Conservation (phyloP, 2,329 filamentous ascomycete species). For the Fusarium sp. region DNA sequence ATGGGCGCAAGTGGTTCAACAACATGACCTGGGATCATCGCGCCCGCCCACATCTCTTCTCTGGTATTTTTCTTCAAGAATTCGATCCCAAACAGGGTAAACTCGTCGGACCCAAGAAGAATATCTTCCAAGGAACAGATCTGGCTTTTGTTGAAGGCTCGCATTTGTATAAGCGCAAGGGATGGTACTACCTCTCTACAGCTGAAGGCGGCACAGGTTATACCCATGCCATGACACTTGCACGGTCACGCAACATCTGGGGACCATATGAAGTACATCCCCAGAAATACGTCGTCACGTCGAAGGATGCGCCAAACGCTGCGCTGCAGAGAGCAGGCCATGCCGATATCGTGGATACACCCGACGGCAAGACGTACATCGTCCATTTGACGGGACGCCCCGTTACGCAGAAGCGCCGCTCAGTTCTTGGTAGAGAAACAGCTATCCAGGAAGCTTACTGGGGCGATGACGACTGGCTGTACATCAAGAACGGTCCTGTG, state of each 20-base stretch:
- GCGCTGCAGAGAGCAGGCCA: slow-evolving; percentile 65
- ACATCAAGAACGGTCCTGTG: slow-evolving; percentile 67
- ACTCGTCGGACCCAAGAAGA: slow-evolving; percentile 66
- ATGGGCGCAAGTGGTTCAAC: slow-evolving; percentile 66
- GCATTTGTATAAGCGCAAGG: slow-evolving; percentile 68
- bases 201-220: slow-evolving; percentile 71
- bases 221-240: slow-evolving; percentile 69
- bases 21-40: slow-evolving; percentile 69
- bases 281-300: slow-evolving; percentile 66
- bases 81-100: slow-evolving; percentile 61
- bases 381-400: slow-evolving; percentile 66
- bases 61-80: slow-evolving; percentile 69
- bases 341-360: slow-evolving; percentile 65
- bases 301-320: slow-evolving; percentile 60
- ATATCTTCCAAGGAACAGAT: slow-evolving; percentile 66
- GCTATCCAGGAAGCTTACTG: slow-evolving; percentile 69
- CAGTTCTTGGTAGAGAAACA: slow-evolving; percentile 66
- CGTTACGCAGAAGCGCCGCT: slow-evolving; percentile 61
- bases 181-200: slow-evolving; percentile 69
- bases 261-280: slow-evolving; percentile 73
- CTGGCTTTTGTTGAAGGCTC: slow-evolving; percentile 66
- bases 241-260: slow-evolving; percentile 63
- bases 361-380: slow-evolving; percentile 63
- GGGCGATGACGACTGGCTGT: slow-evolving; percentile 70
- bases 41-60: slow-evolving; percentile 60